Base-by-base conservation (phyloP, 257 asterid genomes). In the Osmanthus fragrans region DNA sequence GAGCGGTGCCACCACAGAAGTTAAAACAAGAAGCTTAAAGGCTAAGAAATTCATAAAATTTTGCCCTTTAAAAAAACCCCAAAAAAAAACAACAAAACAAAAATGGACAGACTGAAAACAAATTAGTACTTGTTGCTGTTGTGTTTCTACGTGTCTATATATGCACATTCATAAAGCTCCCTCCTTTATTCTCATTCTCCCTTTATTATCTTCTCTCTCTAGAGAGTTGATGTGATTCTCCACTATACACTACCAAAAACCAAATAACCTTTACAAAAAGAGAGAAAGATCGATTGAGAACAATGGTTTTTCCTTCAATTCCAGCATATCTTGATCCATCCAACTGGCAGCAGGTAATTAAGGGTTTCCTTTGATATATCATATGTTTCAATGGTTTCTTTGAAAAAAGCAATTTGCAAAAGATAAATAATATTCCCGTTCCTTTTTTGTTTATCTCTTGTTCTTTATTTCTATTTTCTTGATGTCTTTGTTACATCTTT, bases 271-370 rank as follows among this genome's bases (percentile, higher is more conserved):
- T 94, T 94, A 88, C 90, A 90, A 91, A 25, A 92, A 92, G 92
- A 92, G 92, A 86, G 82, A 76, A 84, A 79, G 82, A 90, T 84
- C 94, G 82, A 39, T 39, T 39, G 8, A 84, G 74, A 86, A 87
- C 89, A 78, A 95, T 95, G 99, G 95, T 83, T 89, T 95, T 92
- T 90, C 86, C 99, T 77, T 90, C 99, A 81, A 84, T 95, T 85
- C 96, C 94, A 72, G 87, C 97, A 87, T 92, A 95, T 85, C 96
- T 92, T 90, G 98, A 94, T 94, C 88, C 96, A n/a, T 81, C 98
- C 94, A 92, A 92, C 90, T 94, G 99, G 99, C 96, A 95, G 70
- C 97, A 95, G 91, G 99, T 91, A 36, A 36, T 36, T 36, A 68
- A 84, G 79, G 76, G 25, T 75, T 77, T 76, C 80, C 58, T 77